Percentiles rank a stretch among this genome's conserved stretches.
These are phyloP conservation scores for Diversispora eburnea DNA, from an alignment of 192 early-diverging fungal genomes.

Conservation along the genomic window DNA sequence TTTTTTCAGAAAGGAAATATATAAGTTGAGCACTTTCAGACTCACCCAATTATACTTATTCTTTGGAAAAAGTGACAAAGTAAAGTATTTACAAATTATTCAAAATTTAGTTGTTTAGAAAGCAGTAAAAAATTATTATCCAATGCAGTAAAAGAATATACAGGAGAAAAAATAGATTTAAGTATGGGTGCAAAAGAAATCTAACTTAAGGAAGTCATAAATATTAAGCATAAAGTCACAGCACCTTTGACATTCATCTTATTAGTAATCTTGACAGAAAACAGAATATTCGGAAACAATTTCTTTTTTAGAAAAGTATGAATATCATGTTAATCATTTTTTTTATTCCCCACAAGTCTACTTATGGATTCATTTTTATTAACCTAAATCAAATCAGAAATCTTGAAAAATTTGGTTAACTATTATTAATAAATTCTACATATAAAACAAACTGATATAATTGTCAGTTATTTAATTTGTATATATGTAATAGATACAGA, in stretches of 20 bases:
- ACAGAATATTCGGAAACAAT: neutral
- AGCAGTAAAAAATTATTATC: neutral
- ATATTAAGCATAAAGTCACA: neutral
- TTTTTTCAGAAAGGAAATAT: too few relatives aligned
- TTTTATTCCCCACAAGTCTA: neutral
- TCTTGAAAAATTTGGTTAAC: conserved; percentile 11
- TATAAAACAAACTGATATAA: conserved; percentile 27
- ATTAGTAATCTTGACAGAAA: neutral
- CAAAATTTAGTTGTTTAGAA: neutral
- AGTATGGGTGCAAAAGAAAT: neutral
- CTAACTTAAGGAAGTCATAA: neutral
- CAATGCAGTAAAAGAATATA: neutral
- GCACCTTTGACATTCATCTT: neutral
- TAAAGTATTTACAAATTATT: neutral
- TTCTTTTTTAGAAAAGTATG: neutral
- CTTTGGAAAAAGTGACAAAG: neutral
- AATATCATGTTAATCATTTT: neutral
- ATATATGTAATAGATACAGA: conserved; percentile 14
- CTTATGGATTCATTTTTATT: neutral
- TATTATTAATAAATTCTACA: conserved; percentile 26
- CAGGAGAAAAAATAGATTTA: neutral
- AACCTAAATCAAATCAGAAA: neutral
- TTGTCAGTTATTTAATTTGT: conserved; percentile 26
- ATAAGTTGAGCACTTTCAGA: too few relatives aligned
- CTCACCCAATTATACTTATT: too few relatives aligned